Base-by-base conservation (phyloP, 108 stramenopile species). In the Stephanodiscus minutulus region DNA sequence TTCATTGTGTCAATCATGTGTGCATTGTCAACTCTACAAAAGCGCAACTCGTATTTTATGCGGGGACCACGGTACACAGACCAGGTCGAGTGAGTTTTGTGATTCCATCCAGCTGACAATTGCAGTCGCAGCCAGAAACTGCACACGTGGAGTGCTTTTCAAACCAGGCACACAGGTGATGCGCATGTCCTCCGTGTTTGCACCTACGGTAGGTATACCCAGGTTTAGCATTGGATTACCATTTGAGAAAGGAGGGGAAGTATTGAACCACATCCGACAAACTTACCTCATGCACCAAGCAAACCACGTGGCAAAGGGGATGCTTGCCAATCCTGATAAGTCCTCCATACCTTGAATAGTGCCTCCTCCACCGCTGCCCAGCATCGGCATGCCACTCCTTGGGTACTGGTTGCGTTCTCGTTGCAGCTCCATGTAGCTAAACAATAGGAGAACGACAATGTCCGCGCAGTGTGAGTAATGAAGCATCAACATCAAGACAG, bases 61-160 rank as follows among this genome's bases (percentile, higher is more conserved):
- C 15, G 43, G 43, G 43, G 36, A 12, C 39, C 57, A 37, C 20
- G 15, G 61, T 28, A 56, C 28, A 11, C 33, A 68, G 27, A 48
- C 47, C 65, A 20, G 79, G 67, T 15, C 87, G 68, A 33, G 49
- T 76, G 37, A 88, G 41, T 59, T 86, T 90, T 52, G 88, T 70
- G 39, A 87, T 87, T 22, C 86, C 88, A 77, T 93, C 92, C 75
- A 93, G 90, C 49, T 94, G 88, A 62, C 93, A 94, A 12, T 70
- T 63, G 64, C 95, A 96, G 70, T 96, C 88, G 55, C 95, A 96
- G 21, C 90, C 92, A 73, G 89, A 89, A 7, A 96, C 95, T 59
- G 92, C 88, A 60, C 95, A 96, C 1, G 73, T 74, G 58, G 73
- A 49, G 48, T 93, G 92, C 18, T 89, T 88, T 31, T 91, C 81